Percentiles rank a stretch among this genome's conserved stretches.
phyloP scores from a whole-genome alignment of 306 rosid species.

The Cicer bijugum region DNA sequence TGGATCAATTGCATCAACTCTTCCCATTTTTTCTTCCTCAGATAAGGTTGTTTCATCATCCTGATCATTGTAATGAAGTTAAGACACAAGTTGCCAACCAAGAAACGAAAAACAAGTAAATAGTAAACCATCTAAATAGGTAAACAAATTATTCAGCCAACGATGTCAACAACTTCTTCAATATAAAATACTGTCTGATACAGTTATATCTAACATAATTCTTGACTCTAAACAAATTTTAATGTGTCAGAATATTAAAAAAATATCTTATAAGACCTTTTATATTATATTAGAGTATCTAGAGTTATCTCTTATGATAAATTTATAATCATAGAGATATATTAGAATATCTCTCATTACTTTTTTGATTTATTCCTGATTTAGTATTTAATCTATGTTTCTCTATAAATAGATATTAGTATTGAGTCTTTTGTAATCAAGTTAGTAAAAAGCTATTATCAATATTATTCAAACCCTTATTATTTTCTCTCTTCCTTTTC shows the following conservation, averaged over 20 bases:
- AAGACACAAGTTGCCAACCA: constrained; percentile 35
- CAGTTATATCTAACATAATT: constrained; percentile 38
- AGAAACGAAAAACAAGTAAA: background rate
- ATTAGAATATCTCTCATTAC: no score
- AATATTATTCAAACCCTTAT: no score
- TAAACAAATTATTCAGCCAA: constrained; percentile 25
- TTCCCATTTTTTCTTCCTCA: constrained; percentile 91
- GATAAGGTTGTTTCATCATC: constrained; percentile 94
- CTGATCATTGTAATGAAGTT: constrained; percentile 55
- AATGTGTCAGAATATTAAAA: background rate
- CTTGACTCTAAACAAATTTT: constrained; percentile 17
- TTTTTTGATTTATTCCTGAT: no score
- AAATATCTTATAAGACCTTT: no score
- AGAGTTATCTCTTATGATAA: no score
- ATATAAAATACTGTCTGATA: constrained; percentile 20
- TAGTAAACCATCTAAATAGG: constrained; percentile 1
- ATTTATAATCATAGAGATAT: no score
- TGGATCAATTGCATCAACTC: constrained; percentile 64
- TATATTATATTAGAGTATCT: no score
- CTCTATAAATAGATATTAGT: no score
- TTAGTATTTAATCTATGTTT: no score
- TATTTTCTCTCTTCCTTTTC: no score
- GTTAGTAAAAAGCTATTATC: no score
- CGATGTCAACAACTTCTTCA: constrained; percentile 24
- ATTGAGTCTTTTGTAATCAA: no score